Evolutionary conservation across 495 filamentous ascomycete genomes (phyloP).

Genomic region (Xylaria venustula): DNA sequence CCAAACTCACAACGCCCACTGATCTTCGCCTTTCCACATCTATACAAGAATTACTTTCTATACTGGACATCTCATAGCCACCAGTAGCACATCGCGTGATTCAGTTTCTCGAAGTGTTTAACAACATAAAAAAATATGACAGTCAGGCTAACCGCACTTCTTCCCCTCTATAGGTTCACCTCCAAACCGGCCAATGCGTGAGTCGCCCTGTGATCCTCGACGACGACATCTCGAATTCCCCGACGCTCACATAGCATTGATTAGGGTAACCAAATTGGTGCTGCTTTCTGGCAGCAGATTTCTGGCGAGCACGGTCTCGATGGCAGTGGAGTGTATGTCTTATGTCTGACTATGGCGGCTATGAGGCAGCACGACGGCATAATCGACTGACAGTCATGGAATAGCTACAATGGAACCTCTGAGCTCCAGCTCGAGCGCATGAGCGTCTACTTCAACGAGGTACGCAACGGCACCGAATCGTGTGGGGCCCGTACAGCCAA

Average conservation of each 20-base stretch:
- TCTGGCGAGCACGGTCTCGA: slow-evolving; percentile 99
- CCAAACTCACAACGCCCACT: slow-evolving; percentile 26
- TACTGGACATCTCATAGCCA: too few relatives aligned
- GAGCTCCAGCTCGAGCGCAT: slow-evolving; percentile 99
- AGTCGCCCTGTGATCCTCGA: slow-evolving; percentile 41
- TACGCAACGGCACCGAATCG: slow-evolving; percentile 36
- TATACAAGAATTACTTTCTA: neutral
- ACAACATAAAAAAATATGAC: too few relatives aligned
- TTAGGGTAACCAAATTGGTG: slow-evolving; percentile 99
- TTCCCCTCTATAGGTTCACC: slow-evolving; percentile 76
- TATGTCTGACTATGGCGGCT: neutral
- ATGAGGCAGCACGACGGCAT: neutral
- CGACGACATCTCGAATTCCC: slow-evolving; percentile 24
- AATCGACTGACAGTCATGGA: slow-evolving; percentile 30
- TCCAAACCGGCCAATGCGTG: slow-evolving; percentile 99
- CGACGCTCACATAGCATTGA: slow-evolving; percentile 32
- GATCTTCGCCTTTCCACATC: slow-evolving; percentile 38
- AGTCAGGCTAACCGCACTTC: slow-evolving; percentile 34
- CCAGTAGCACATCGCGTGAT: too few relatives aligned
- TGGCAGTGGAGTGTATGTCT: slow-evolving; percentile 71
- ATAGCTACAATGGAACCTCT: slow-evolving; percentile 93
- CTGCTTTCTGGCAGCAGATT: slow-evolving; percentile 99
- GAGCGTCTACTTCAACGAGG: slow-evolving; percentile 99
- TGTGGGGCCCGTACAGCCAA: neutral
- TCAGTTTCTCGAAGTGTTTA: too few relatives aligned